Evolutionary conservation across 2,329 filamentous ascomycete species (phyloP).

Genomic region (Aschersonia sp.): DNA sequence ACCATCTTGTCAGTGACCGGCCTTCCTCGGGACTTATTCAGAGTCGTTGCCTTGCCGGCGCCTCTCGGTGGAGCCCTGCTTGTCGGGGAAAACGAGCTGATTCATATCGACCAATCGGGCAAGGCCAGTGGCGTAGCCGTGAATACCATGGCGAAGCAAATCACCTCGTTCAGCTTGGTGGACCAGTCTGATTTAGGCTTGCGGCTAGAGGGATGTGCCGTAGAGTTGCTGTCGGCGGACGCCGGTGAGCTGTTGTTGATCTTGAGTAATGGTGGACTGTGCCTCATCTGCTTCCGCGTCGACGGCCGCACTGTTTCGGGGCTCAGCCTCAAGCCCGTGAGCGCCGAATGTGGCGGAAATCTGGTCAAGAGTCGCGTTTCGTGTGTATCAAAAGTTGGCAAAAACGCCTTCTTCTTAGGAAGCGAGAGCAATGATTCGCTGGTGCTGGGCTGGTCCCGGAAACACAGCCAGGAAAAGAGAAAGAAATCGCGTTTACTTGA

Average conservation of each 20-base stretch:
- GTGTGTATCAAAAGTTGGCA: slow-evolving; percentile 54
- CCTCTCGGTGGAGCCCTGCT: slow-evolving; percentile 83
- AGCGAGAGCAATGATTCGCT: slow-evolving; percentile 73
- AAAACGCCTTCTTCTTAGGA: slow-evolving; percentile 65
- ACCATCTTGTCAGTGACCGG: slow-evolving; percentile 75
- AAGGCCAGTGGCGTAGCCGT: slow-evolving; percentile 87
- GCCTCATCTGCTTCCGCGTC: slow-evolving; percentile 66
- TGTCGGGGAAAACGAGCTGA: slow-evolving; percentile 75
- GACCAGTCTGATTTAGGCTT: slow-evolving; percentile 75
- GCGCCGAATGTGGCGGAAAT: slow-evolving; percentile 45
- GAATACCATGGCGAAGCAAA: slow-evolving; percentile 74
- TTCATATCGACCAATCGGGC: slow-evolving; percentile 91
- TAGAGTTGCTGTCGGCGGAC: slow-evolving; percentile 64
- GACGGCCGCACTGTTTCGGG: slow-evolving; percentile 88
- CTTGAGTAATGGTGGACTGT: slow-evolving; percentile 59
- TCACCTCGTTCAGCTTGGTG: slow-evolving; percentile 68
- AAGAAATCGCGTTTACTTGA: slow-evolving; percentile 48
- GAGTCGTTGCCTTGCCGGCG: slow-evolving; percentile 66
- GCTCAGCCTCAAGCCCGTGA: slow-evolving; percentile 55
- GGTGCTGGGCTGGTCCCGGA: slow-evolving; percentile 65
- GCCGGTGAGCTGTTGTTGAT: slow-evolving; percentile 76
- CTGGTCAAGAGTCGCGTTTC: slow-evolving; percentile 49
- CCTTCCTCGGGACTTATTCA: slow-evolving; percentile 76
- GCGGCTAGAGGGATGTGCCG: slow-evolving; percentile 64
- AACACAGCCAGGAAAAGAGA: slow-evolving; percentile 47